Percentiles rank a stretch among this genome's conserved stretches.
phyloP scores from a whole-genome alignment of 2,329 filamentous ascomycete species.

The Leptodontidium sp. region DNA sequence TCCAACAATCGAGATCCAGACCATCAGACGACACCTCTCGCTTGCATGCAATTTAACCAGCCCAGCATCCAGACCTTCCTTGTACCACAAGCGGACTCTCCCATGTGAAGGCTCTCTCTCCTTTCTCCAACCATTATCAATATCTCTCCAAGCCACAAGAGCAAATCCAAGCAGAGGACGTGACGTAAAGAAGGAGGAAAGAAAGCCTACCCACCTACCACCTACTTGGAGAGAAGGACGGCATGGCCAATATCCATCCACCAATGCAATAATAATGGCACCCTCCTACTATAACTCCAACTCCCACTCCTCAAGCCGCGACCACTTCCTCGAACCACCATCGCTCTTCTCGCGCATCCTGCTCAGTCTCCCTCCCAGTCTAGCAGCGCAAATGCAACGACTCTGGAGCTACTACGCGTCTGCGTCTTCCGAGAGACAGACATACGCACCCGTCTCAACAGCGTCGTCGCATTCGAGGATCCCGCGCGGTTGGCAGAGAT shows the following conservation, averaged over 20 bases:
- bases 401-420: constrained; percentile 32
- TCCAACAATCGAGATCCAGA: background rate
- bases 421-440: background rate
- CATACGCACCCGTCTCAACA: constrained; percentile 22
- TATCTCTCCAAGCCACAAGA: constrained; percentile 6
- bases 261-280: constrained; percentile 29
- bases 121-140: constrained; percentile 1
- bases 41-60: constrained; percentile 11
- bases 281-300: constrained; percentile 37
- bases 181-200: background rate
- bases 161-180: background rate
- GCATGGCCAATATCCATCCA: constrained; percentile 32
- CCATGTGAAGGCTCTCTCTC: constrained; percentile 9
- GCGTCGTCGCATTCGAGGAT: constrained; percentile 32
- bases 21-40: constrained; percentile 6
- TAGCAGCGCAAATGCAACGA: constrained; percentile 39
- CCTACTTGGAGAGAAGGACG: background rate
- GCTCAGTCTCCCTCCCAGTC: constrained; percentile 34
- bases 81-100: background rate
- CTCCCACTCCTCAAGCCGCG: constrained; percentile 34
- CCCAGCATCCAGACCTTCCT: constrained; percentile 6
- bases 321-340: constrained; percentile 42
- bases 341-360: constrained; percentile 41
- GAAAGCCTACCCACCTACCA: background rate
- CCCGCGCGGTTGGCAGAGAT: constrained; percentile 48